A percentile compares a stretch with the other conserved stretches of the same genome.
Evolutionary conservation across 495 filamentous ascomycete species (phyloP).

Genomic region (Rhypophila decipiens): DNA sequence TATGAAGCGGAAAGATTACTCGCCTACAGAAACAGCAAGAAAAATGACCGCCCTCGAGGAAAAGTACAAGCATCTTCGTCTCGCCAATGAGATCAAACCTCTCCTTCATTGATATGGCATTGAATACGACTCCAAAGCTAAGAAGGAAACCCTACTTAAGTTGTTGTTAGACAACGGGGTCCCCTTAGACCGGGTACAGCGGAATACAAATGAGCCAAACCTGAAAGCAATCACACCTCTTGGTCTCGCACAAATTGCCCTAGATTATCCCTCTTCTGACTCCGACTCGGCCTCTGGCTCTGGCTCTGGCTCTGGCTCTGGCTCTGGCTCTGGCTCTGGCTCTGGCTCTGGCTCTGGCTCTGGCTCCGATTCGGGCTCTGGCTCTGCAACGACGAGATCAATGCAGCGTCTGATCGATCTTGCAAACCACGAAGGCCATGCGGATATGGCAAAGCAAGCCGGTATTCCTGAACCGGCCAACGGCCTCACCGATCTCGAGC

Average conservation of each 20-base stretch:
- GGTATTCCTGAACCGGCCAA: constrained; percentile 2
- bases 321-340: background rate
- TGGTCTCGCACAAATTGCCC: constrained; percentile 1
- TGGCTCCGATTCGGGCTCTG: background rate
- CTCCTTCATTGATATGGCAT: constrained; percentile 3
- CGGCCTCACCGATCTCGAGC: constrained; percentile 1
- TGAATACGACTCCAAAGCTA: background rate
- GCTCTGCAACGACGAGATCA: constrained; percentile 1
- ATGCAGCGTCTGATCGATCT: constrained; percentile 2
- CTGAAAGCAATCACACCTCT: background rate
- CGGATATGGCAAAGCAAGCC: constrained; percentile 1
- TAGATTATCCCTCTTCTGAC: constrained; percentile 2
- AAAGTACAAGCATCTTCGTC: constrained; percentile 4
- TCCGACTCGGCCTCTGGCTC: background rate
- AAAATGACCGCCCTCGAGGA: background rate
- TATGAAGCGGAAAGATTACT: background rate
- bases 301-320: background rate
- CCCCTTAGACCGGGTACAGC: constrained; percentile 1
- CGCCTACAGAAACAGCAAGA: background rate
- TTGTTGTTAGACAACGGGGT: background rate
- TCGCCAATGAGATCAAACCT: constrained; percentile 3
- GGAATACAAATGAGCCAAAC: background rate
- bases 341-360: background rate
- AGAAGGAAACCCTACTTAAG: background rate
- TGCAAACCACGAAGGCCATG: background rate